Evolutionary conservation across 306 rosid species (phyloP), one percentile per base, ranked within the genome.

Genomic region (Ceratonia siliqua): DNA sequence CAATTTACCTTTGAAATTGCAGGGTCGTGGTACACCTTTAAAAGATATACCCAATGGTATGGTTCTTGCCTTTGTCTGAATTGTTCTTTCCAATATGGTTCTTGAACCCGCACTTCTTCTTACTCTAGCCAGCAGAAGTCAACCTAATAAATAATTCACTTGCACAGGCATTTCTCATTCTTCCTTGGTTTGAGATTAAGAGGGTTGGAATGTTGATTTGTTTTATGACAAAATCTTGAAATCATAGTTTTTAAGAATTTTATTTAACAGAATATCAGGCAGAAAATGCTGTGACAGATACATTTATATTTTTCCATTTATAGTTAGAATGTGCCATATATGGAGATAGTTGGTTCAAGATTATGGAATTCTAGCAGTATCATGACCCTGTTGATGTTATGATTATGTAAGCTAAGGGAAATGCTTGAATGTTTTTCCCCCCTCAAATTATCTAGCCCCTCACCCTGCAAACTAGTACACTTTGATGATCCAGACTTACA

Each of bases 11-110:
- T 82, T 62, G 50, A 62, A 77, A 82, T 76, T 90, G 82, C 88
- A 95, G 99, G 99, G 99, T 22, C 86, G 67, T 69, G 99, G 99
- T 46, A 87, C 92, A 14, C 81, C 98, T 71, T 84, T 95, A 70
- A 95, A 92, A 82, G 98, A 92, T 86, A 95, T 95, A 82, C 99
- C 97, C 39, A 92, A 92, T 63, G 98, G 99, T 95, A 92, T 73
- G 81, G 18, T 49, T 54, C 66, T 43, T 70, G 10, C 48, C 57
- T 61, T 27, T 70, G 72, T 21, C 66, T 66, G 42, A 41, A 45
- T 21, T 84, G 15, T 46, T 75, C 25, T 61, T 39, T n/a, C 20
- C n/a, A n/a, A n/a, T 32, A 30, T 59, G 12, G 42, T 59, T 59
- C 10, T 14, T 59, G 43, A 54, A 25, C 62, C n/a, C 11, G 12